Percentiles rank a stretch among this genome's conserved stretches.
phyloP scores from a whole-genome alignment of 2,329 filamentous ascomycete genomes.

The Beauveria pseudobassiana region DNA sequence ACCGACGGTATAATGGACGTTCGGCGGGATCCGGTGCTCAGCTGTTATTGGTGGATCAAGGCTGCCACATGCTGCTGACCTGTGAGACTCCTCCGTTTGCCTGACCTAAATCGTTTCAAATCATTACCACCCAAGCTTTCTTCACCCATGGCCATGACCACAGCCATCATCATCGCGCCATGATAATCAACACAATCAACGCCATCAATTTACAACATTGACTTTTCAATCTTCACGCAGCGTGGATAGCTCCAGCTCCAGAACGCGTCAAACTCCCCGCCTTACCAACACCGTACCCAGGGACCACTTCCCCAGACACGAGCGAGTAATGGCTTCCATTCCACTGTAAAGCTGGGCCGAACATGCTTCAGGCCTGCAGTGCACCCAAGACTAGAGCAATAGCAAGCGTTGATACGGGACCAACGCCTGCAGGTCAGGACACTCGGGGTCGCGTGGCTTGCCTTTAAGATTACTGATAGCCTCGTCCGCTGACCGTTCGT shows the following conservation, averaged over 20 bases:
- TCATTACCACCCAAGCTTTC: too few species aligned
- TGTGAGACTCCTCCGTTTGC: not conserved
- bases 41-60: not conserved
- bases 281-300: not conserved
- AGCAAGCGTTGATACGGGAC: not conserved
- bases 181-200: too few species aligned
- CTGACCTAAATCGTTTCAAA: not conserved
- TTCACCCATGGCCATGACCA: not conserved
- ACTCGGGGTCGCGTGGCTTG: slow-evolving; percentile 4
- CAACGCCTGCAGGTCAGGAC: not conserved
- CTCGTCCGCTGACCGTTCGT: not conserved
- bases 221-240: not conserved
- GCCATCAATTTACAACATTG: not conserved
- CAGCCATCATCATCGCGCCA: too few species aligned
- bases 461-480: not conserved
- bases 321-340: not conserved
- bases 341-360: not conserved
- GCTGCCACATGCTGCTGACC: not conserved
- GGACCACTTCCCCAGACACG: slow-evolving; percentile 6
- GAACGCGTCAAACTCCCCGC: not conserved
- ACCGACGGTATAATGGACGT: not conserved
- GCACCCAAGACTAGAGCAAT: not conserved
- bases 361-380: not conserved
- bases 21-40: not conserved
- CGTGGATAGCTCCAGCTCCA: not conserved